phyloP scores from a whole-genome alignment of 2,329 filamentous ascomycete genomes.

The Pseudogymnoascus sp. region DNA sequence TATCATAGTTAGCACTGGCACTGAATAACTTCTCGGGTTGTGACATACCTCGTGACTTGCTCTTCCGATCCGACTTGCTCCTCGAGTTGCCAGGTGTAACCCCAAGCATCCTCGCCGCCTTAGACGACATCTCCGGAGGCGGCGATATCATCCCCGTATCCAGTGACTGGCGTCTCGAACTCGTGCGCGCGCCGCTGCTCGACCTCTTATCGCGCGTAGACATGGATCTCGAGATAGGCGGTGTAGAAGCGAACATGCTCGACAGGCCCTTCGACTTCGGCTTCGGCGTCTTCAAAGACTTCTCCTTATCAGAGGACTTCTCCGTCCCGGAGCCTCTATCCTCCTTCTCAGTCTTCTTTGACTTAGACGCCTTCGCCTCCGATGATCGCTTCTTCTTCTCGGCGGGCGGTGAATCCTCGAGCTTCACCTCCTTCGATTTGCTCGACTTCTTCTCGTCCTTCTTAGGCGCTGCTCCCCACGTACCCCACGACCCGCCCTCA shows the following conservation, averaged over 20 bases:
- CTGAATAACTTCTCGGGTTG: not conserved
- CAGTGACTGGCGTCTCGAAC: conserved; percentile 60
- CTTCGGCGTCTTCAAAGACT: conserved; percentile 39
- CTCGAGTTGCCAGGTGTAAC: conserved; percentile 40
- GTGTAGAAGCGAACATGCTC: conserved; percentile 61
- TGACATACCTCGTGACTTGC: conserved; percentile 34
- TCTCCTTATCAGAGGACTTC: conserved; percentile 65
- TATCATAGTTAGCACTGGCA: not conserved
- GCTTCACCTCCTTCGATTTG: conserved; percentile 25
- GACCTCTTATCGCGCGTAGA: conserved; percentile 58
- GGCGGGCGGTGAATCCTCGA: conserved; percentile 19
- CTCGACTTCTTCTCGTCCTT: conserved; percentile 30
- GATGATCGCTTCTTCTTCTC: conserved; percentile 38
- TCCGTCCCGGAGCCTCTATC: conserved; percentile 58
- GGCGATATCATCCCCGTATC: conserved; percentile 64
- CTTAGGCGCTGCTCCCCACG: conserved; percentile 19
- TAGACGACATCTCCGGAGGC: conserved; percentile 61
- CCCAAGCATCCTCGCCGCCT: conserved; percentile 73
- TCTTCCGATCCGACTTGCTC: conserved; percentile 39
- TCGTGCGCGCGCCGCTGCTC: conserved; percentile 46
- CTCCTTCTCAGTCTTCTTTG: conserved; percentile 51
- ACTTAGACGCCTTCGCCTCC: conserved; percentile 44
- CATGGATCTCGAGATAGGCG: conserved; percentile 60
- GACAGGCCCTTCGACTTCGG: conserved; percentile 40
- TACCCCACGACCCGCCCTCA: conserved; percentile 54